phyloP scores from a whole-genome alignment of 805 yeast species.

The Lipomyces sp. region DNA sequence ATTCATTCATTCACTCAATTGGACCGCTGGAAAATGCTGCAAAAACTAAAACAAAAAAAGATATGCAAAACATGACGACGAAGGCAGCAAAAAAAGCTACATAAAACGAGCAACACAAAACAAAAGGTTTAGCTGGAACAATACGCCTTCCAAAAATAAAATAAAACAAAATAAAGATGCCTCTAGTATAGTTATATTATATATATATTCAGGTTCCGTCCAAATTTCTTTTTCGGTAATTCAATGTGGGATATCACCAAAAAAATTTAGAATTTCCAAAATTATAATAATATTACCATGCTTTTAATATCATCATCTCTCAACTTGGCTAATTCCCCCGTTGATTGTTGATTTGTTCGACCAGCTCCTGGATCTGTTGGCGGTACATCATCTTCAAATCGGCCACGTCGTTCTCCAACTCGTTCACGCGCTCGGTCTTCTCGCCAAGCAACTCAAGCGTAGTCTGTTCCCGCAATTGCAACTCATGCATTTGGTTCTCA shows the following conservation, averaged over 20 bases:
- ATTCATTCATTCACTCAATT: no score
- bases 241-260: neutral
- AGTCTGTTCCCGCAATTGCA: conserved; percentile 56
- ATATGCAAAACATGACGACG: no score
- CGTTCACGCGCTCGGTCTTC: conserved; percentile 82
- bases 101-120: no score
- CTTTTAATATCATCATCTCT: neutral
- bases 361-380: conserved; percentile 85
- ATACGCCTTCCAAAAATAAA: no score
- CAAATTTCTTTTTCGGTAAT: no score
- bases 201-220: no score
- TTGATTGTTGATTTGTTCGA: conserved; percentile 51
- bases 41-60: no score
- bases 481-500: conserved; percentile 44
- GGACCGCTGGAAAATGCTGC: no score
- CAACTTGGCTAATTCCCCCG: neutral
- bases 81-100: no score
- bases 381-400: conserved; percentile 86
- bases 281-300: neutral
- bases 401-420: conserved; percentile 81
- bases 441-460: conserved; percentile 80
- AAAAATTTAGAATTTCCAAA: neutral
- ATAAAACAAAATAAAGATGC: no score
- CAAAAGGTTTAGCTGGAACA: no score
- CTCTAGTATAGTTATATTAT: no score